Conservation (phyloP, 2,329 filamentous ascomycete genomes). For the Corynespora cassiicola region DNA sequence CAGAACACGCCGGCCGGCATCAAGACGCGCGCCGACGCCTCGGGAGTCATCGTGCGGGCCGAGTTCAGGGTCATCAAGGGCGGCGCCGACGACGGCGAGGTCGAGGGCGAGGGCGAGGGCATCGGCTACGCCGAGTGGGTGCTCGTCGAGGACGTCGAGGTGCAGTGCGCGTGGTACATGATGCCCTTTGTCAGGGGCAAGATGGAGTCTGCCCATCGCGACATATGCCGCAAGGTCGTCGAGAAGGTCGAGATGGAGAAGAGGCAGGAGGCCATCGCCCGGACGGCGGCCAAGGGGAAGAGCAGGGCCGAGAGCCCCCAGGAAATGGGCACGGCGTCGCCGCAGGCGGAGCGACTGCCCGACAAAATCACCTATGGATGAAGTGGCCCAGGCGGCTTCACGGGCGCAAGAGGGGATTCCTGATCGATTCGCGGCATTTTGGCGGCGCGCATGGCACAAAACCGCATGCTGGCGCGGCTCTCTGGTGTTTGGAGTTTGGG, state of each 20-base stretch:
- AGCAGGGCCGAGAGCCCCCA: slow-evolving; percentile 5
- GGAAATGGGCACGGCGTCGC: slow-evolving; percentile 4
- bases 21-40: slow-evolving; percentile 38
- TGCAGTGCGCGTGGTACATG: slow-evolving; percentile 40
- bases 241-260: slow-evolving; percentile 37
- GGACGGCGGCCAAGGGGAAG: slow-evolving; percentile 24
- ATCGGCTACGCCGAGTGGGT: slow-evolving; percentile 40
- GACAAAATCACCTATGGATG: slow-evolving; percentile 13
- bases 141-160: slow-evolving; percentile 43
- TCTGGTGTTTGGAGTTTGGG: too few species aligned
- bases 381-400: too few species aligned
- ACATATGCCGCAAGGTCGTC: slow-evolving; percentile 41
- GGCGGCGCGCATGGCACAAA: too few species aligned
- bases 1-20: slow-evolving; percentile 41
- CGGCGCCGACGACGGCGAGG: slow-evolving; percentile 27
- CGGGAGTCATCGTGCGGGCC: slow-evolving; percentile 35
- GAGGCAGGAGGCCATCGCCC: slow-evolving; percentile 21
- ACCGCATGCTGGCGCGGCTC: too few species aligned
- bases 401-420: too few species aligned
- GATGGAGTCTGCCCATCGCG: slow-evolving; percentile 40
- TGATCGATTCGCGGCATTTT: too few species aligned
- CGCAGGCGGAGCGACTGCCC: slow-evolving; percentile 5
- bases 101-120: slow-evolving; percentile 40
- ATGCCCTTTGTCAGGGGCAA: slow-evolving; percentile 44
- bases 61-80: slow-evolving; percentile 40